Base-by-base conservation (phyloP, 192 early-diverging fungal species). In the Chytriomyces sp. region DNA sequence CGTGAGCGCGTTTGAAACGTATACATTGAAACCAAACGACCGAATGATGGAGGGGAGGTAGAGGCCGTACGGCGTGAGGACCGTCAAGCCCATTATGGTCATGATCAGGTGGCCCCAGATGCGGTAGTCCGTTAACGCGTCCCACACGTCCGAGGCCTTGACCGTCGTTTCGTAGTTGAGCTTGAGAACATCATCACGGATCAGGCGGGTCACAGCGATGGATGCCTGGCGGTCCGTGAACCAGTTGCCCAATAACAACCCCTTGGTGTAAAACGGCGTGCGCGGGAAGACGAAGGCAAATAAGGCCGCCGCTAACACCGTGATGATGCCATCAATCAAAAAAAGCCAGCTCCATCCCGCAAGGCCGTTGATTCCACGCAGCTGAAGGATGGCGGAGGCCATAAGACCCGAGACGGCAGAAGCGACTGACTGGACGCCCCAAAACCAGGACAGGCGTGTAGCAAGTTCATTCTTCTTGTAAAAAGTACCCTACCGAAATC, bases 331-430 rank as follows among this genome's bases (percentile, higher is more conserved):
- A 39, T 89, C 87, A 53, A 90, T 75, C 44, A 85, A 36, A 73
- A 89, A 89, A 6, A 89, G 60, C 89, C 89, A 90, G 38, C 83
- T 78, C 89, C 89, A 90, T 4, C 86, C 89, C 26, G 79, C 74
- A 2, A 87, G 72, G 53, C 82, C 83, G 39, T 64, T 78, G 32
- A 80, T 67, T 32, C 86, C 85, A 30, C 77, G 68, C 67, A 90
- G 61, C 14, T 77, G 80, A 8, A 88, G 80, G 65, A 90, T 80
- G 54, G 66, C 83, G 52, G 75, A 84, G 1, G 89, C 72, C 19
- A 90, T 39, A 14, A 88, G 70, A 39, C 86, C 84, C 19, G 83
- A 78, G 52, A 79, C 65, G 7, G 85, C 80, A 32, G 77, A 76
- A 31, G 87, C 80, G 5, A 89, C n/a, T 7, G 0, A 10, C 22